phyloP scores from a whole-genome alignment of 2,329 filamentous ascomycete species.

The Sporothrix pseudoabietina region DNA sequence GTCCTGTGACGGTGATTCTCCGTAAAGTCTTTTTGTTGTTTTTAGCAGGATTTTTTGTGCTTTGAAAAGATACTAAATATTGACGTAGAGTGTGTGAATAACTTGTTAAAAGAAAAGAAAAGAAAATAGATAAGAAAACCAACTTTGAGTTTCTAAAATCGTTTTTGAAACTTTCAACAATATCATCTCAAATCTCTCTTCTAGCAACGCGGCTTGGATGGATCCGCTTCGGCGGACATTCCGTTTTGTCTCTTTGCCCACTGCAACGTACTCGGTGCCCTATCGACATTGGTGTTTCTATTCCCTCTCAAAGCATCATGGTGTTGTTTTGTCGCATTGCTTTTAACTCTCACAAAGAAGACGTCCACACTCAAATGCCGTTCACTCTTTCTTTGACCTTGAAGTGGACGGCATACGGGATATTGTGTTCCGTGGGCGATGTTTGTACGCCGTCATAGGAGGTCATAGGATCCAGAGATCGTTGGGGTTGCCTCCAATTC shows the following conservation, averaged over 20 bases:
- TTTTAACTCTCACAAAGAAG: neutral
- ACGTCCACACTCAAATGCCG: neutral
- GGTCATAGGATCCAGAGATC: neutral
- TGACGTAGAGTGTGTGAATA: no score
- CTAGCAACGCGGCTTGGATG: neutral
- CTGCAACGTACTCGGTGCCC: neutral
- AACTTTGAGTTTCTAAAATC: no score
- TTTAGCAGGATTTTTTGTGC: neutral
- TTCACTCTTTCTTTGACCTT: neutral
- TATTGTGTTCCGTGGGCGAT: neutral
- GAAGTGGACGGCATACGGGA: neutral
- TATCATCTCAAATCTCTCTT: neutral
- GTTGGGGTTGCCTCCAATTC: slow-evolving; percentile 7
- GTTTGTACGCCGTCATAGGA: neutral
- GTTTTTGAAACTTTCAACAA: no score
- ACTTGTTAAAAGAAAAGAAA: no score
- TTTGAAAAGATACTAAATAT: neutral
- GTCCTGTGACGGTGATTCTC: neutral
- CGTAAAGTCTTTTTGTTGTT: neutral
- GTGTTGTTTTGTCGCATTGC: neutral
- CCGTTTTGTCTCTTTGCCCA: neutral
- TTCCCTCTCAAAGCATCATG: neutral
- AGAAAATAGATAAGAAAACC: no score
- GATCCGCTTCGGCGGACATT: slow-evolving; percentile 14
- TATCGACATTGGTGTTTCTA: neutral